A percentile compares a stretch with the other conserved stretches of the same genome.
Evolutionary conservation across 768 basidiomycete genomes (phyloP).

Genomic region (Pleurotus tuoliensis): DNA sequence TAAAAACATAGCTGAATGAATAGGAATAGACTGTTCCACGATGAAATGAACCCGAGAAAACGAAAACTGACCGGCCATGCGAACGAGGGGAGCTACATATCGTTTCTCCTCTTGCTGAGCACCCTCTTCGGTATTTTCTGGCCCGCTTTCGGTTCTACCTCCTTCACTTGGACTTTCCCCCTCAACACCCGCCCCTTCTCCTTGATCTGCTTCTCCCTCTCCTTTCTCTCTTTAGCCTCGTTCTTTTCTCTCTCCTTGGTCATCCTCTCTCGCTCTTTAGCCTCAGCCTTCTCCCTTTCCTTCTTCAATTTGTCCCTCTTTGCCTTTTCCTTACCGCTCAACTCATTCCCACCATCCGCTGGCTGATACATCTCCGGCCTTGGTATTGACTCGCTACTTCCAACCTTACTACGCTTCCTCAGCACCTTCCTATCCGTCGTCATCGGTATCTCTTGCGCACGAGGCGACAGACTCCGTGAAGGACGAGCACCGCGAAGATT

Average conservation of each 20-base stretch:
- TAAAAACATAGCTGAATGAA: not conserved
- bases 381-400: not conserved
- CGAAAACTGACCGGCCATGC: not conserved
- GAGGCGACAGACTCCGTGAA: not conserved
- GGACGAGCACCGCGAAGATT: not conserved
- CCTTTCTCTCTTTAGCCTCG: not conserved
- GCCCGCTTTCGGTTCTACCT: not conserved
- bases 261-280: not conserved
- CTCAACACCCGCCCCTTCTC: too few species aligned
- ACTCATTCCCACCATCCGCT: not conserved
- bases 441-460: not conserved
- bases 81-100: not conserved
- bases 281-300: slow-evolving; percentile 1
- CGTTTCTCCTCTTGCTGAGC: slow-evolving; percentile 9
- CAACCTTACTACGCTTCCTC: not conserved
- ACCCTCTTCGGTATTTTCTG: slow-evolving; percentile 10
- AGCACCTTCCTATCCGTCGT: not conserved
- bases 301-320: slow-evolving; percentile 1
- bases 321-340: not conserved
- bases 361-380: not conserved
- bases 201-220: not conserved
- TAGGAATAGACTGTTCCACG: not conserved
- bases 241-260: not conserved
- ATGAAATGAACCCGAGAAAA: too few species aligned
- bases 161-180: not conserved